A percentile compares a stretch with the other conserved stretches of the same genome.
Evolutionary conservation across 140 eudicot genomes (phyloP).

Genomic region (Oenanthe javanica): DNA sequence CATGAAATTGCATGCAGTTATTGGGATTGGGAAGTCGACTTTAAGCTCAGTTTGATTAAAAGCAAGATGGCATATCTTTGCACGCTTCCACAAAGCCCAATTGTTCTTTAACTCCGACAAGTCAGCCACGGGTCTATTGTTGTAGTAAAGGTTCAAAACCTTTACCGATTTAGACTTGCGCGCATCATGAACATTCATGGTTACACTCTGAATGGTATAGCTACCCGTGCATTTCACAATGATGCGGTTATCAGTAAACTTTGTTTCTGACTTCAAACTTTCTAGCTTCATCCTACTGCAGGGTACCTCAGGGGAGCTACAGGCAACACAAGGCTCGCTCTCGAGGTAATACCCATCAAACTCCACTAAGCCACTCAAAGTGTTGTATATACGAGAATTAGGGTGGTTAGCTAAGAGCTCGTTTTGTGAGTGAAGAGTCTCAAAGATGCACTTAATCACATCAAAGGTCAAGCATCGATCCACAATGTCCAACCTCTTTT

Average conservation of each 20-base stretch:
- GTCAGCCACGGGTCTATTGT: slow-evolving; percentile 98
- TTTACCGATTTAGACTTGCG: slow-evolving; percentile 96
- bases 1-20: slow-evolving; percentile 98
- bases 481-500: slow-evolving; percentile 52
- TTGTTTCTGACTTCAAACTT: slow-evolving; percentile 89
- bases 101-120: slow-evolving; percentile 91
- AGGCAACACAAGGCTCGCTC: slow-evolving; percentile 99
- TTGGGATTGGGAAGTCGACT: slow-evolving; percentile 96
- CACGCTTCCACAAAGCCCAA: slow-evolving; percentile 99
- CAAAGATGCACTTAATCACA: slow-evolving; percentile 79
- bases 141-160: slow-evolving; percentile 90
- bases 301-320: slow-evolving; percentile 99
- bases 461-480: slow-evolving; percentile 87
- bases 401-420: slow-evolving; percentile 99
- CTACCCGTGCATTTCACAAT: slow-evolving; percentile 99
- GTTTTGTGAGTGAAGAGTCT: slow-evolving; percentile 87
- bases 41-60: slow-evolving; percentile 91
- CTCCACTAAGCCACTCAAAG: slow-evolving; percentile 94
- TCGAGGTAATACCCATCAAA: slow-evolving; percentile 98
- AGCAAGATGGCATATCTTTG: slow-evolving; percentile 92
- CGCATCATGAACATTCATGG: slow-evolving; percentile 99
- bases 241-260: slow-evolving; percentile 95
- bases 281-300: slow-evolving; percentile 95
- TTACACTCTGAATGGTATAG: slow-evolving; percentile 94
- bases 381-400: slow-evolving; percentile 97